Conservation (phyloP, 495 filamentous ascomycete genomes). For the Zalerion maritima region DNA sequence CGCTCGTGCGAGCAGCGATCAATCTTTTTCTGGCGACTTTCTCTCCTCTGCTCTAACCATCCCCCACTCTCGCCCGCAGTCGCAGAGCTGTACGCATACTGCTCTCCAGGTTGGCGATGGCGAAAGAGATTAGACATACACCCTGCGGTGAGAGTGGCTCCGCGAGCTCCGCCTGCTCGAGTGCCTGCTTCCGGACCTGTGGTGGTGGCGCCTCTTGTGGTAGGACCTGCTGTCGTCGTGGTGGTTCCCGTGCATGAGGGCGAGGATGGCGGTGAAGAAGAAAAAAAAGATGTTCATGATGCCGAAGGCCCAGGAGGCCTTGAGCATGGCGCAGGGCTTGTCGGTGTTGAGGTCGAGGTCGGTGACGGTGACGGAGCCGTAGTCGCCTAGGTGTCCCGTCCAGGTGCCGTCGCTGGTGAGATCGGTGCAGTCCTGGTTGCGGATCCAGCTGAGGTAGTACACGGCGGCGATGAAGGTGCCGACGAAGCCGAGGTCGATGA, state of each 20-base stretch:
- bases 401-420: constrained; percentile 29
- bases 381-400: constrained; percentile 44
- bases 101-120: background rate
- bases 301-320: constrained; percentile 70
- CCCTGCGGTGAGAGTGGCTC: constrained; percentile 13
- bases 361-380: constrained; percentile 34
- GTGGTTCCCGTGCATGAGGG: constrained; percentile 39
- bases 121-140: constrained; percentile 20
- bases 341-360: constrained; percentile 36
- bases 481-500: constrained; percentile 69
- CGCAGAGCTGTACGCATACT: background rate
- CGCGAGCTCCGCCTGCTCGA: constrained; percentile 17
- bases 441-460: constrained; percentile 58
- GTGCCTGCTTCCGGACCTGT: constrained; percentile 26
- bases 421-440: constrained; percentile 46
- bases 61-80: background rate
- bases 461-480: constrained; percentile 72
- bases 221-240: constrained; percentile 26
- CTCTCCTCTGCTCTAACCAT: too few species aligned
- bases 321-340: constrained; percentile 78
- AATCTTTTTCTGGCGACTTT: background rate
- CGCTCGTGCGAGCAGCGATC: background rate
- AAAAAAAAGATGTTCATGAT: constrained; percentile 85
- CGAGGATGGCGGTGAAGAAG: constrained; percentile 50
- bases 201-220: constrained; percentile 25